Evolutionary conservation across 441 rosid species (phyloP).

Genomic region (Capsella rubella): DNA sequence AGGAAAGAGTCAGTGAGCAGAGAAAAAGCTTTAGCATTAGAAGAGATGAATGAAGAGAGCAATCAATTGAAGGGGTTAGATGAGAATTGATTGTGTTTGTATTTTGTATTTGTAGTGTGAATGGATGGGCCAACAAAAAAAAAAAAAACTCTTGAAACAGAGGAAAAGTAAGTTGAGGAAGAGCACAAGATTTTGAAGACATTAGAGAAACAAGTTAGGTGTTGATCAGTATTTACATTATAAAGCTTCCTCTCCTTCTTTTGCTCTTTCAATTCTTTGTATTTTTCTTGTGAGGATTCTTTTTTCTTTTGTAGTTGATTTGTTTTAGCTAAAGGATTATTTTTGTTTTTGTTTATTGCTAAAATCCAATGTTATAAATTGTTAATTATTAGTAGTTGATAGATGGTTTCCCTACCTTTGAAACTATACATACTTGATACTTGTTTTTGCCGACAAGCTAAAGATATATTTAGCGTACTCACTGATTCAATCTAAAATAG

Average conservation of each 20-base stretch:
- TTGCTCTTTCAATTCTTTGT: constrained; percentile 45
- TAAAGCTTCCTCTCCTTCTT: constrained; percentile 38
- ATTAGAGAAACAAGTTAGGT: constrained; percentile 38
- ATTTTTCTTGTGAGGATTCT: constrained; percentile 43
- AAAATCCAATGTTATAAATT: constrained; percentile 36
- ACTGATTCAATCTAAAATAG: neutral
- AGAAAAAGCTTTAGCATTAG: constrained; percentile 36
- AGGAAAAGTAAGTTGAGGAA: constrained; percentile 33
- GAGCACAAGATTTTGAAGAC: constrained; percentile 47
- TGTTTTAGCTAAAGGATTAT: constrained; percentile 39
- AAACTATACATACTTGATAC: neutral
- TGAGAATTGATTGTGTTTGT: constrained; percentile 44
- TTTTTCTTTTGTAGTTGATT: constrained; percentile 28
- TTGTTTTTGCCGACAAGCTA: too few relatives aligned
- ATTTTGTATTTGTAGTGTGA: constrained; percentile 46
- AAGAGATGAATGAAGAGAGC: constrained; percentile 40
- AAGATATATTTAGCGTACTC: neutral
- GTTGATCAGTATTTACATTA: constrained; percentile 34
- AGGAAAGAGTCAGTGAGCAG: constrained; percentile 46
- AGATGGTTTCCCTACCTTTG: constrained; percentile 3
- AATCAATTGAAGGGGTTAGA: constrained; percentile 36
- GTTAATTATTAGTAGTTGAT: constrained; percentile 28
- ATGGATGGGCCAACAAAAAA: constrained; percentile 27
- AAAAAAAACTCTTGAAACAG: constrained; percentile 40
- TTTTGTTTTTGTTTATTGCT: constrained; percentile 10